Percentiles rank a stretch among this genome's conserved stretches.
phyloP scores from a whole-genome alignment of 768 basidiomycete genomes.

The Boletus vermiculosoides region DNA sequence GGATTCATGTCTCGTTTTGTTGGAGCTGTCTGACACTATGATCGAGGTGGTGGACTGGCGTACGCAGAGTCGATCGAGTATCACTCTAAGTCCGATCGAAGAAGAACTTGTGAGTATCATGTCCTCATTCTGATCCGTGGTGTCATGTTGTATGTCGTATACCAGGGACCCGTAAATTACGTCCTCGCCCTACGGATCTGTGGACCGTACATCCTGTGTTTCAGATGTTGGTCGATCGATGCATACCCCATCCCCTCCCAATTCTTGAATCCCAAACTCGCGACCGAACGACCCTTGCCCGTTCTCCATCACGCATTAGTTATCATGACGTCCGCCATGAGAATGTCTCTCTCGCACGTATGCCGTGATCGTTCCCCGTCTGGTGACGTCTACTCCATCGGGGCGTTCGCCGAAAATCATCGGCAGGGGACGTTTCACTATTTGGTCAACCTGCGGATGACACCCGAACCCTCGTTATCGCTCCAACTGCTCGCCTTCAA shows the following conservation, averaged over 20 bases:
- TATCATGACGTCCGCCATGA: slow-evolving; percentile 34
- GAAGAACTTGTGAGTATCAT: slow-evolving; percentile 26
- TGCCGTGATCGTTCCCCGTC: slow-evolving; percentile 26
- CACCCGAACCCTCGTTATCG: not conserved
- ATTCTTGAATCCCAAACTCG: slow-evolving; percentile 1
- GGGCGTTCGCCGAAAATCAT: slow-evolving; percentile 38
- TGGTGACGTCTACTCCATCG: slow-evolving; percentile 35
- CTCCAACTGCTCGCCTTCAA: not conserved
- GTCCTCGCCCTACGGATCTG: slow-evolving; percentile 44
- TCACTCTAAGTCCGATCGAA: slow-evolving; percentile 25
- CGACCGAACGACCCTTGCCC: slow-evolving; percentile 9
- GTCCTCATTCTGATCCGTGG: not conserved
- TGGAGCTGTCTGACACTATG: slow-evolving; percentile 24
- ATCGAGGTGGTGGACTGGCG: too few relatives aligned
- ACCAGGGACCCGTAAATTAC: slow-evolving; percentile 29
- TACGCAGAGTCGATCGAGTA: slow-evolving; percentile 8
- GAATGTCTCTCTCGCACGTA: slow-evolving; percentile 39
- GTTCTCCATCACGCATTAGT: slow-evolving; percentile 16
- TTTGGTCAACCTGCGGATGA: slow-evolving; percentile 19
- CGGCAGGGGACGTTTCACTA: slow-evolving; percentile 47
- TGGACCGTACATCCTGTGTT: slow-evolving; percentile 47
- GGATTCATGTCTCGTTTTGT: slow-evolving; percentile 29
- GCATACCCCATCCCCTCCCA: slow-evolving; percentile 27
- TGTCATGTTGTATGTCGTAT: not conserved
- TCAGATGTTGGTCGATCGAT: slow-evolving; percentile 50